phyloP scores from a whole-genome alignment of 495 filamentous ascomycete species.

The Rusavskia elegans region DNA sequence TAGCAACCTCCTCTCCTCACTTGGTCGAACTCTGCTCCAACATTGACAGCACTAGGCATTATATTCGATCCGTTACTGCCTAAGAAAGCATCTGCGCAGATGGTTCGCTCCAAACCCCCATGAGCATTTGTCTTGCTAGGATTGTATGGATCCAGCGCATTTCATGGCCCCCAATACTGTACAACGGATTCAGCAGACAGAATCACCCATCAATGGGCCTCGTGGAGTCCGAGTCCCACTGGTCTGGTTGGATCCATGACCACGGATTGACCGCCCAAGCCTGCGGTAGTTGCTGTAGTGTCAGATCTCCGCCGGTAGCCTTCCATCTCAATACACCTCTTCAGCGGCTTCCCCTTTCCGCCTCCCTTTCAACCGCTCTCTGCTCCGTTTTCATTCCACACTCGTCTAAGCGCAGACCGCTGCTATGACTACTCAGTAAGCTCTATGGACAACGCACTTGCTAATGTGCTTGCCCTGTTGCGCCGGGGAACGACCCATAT shows the following conservation, averaged over 20 bases:
- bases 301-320: background rate
- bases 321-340: background rate
- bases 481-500: background rate
- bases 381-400: background rate
- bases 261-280: background rate
- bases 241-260: background rate
- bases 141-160: conserved; percentile 4
- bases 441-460: background rate
- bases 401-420: background rate
- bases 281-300: background rate
- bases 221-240: background rate
- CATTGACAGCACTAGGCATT: background rate
- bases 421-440: background rate
- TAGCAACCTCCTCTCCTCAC: background rate
- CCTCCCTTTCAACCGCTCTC: background rate
- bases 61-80: too few relatives aligned
- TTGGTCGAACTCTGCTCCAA: background rate
- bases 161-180: background rate
- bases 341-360: background rate
- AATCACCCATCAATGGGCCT: background rate
- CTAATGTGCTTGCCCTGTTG: background rate
- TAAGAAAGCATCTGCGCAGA: too few relatives aligned
- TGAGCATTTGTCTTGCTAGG: background rate
- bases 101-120: background rate
- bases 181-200: background rate